phyloP scores from a whole-genome alignment of 179 eudicot genomes.

The Vitellaria paradoxa region DNA sequence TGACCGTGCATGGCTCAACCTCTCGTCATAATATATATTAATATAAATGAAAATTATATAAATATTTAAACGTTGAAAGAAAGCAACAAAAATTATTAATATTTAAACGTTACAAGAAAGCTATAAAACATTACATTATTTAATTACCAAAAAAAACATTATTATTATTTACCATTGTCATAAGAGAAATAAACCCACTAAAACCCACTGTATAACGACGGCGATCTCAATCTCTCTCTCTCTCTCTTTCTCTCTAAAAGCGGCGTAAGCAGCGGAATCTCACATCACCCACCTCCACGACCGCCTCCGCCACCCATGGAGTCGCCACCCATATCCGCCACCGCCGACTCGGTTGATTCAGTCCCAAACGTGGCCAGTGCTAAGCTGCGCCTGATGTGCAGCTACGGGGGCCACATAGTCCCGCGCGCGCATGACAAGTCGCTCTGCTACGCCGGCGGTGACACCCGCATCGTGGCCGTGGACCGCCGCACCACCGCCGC shows the following conservation, averaged over 20 bases:
- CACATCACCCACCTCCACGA: conserved; percentile 5
- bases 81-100: no score
- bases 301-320: conserved; percentile 12
- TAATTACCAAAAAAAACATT: no score
- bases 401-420: conserved; percentile 82
- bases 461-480: conserved; percentile 69
- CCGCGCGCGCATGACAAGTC: conserved; percentile 76
- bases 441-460: conserved; percentile 84
- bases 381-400: conserved; percentile 79
- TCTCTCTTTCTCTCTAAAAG: conserved; percentile 1
- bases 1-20: no score
- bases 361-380: conserved; percentile 21
- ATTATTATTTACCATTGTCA: no score
- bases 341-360: conserved; percentile 13
- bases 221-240: background rate
- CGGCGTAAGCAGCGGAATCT: conserved; percentile 15
- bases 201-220: background rate
- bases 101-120: no score
- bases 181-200: no score
- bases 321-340: conserved; percentile 26
- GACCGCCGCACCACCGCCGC: conserved; percentile 41
- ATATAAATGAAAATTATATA: no score
- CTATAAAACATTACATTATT: no score
- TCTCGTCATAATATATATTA: no score
- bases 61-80: no score